Conservation (phyloP, 208 protist species). For the Polymyxa betae region DNA sequence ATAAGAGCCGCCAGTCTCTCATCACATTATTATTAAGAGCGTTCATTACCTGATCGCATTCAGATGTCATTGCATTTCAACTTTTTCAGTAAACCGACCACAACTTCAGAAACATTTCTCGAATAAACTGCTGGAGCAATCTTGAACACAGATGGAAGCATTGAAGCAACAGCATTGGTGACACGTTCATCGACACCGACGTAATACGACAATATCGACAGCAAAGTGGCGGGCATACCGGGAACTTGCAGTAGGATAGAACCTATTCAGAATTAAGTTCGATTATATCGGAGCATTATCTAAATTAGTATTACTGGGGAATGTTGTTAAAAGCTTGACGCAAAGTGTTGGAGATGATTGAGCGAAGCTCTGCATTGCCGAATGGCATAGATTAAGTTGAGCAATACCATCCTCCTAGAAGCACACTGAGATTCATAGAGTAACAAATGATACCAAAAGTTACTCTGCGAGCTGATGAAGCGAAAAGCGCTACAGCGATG, state of each 20-base stretch:
- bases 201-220: not conserved
- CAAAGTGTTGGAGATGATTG: not conserved
- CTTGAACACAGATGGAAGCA: not conserved
- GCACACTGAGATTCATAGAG: not conserved
- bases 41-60: not conserved
- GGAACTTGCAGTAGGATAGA: not conserved
- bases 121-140: not conserved
- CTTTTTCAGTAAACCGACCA: not conserved
- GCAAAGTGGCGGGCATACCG: not conserved
- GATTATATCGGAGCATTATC: not conserved
- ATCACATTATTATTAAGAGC: not conserved
- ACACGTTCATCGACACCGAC: not conserved
- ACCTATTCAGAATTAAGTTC: not conserved
- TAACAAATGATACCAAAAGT: not conserved
- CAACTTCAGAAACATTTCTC: not conserved
- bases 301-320: not conserved
- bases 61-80: not conserved
- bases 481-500: not conserved
- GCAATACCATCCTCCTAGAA: not conserved
- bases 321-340: not conserved
- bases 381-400: not conserved
- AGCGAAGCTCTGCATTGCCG: not conserved
- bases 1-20: not conserved
- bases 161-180: not conserved
- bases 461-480: not conserved